phyloP scores from a whole-genome alignment of 75 land plant genomes.

The Ceratopteris richardii region DNA sequence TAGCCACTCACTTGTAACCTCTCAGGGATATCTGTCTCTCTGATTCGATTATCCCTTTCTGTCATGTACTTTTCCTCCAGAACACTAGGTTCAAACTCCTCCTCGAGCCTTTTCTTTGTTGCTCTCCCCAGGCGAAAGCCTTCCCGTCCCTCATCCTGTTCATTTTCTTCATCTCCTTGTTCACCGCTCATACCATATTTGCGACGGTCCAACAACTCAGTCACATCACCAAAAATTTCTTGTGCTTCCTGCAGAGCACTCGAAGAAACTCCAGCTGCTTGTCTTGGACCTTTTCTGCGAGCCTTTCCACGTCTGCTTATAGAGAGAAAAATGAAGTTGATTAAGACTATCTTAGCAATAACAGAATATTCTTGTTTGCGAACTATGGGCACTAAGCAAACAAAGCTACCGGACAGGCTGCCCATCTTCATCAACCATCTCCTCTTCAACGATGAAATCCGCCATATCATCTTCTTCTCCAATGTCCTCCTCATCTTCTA shows the following conservation, averaged over 20 bases:
- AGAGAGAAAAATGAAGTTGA: too few relatives aligned
- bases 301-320: conserved; percentile 20
- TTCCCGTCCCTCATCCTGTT: conserved; percentile 33
- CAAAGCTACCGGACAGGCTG: conserved; percentile 52
- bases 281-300: conserved; percentile 44
- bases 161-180: conserved; percentile 21
- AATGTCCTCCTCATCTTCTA: conserved; percentile 59
- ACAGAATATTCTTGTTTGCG: too few relatives aligned
- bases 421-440: conserved; percentile 85
- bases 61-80: conserved; percentile 85
- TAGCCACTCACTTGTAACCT: conserved; percentile 65
- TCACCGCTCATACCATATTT: conserved; percentile 35
- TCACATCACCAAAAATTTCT: conserved; percentile 97
- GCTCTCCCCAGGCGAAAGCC: conserved; percentile 19
- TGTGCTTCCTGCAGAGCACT: conserved; percentile 83
- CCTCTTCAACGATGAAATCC: conserved; percentile 94
- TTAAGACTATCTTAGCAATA: too few relatives aligned
- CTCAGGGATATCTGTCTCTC: conserved; percentile 75
- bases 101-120: conserved; percentile 55
- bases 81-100: conserved; percentile 88
- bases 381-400: too few relatives aligned
- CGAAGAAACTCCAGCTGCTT: conserved; percentile 74
- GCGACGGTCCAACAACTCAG: conserved; percentile 55
- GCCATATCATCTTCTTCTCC: conserved; percentile 98
- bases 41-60: conserved; percentile 59